Evolutionary conservation across 2,329 filamentous ascomycete genomes (phyloP).

Genomic region (Nannizziopsis barbatae): DNA sequence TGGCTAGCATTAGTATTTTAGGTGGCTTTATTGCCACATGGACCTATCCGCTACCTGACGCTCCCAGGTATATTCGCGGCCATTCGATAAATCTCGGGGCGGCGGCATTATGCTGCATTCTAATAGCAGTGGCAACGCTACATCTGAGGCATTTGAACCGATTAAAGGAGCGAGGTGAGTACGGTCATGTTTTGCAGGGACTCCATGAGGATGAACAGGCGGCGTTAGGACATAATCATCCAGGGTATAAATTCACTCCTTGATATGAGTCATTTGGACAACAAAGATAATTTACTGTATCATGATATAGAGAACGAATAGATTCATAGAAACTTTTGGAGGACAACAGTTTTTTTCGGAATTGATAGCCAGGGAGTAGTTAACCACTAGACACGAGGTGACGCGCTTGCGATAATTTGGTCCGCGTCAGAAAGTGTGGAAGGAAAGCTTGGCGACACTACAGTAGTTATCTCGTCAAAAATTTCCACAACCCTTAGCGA

Average conservation of each 20-base stretch:
- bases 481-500: too few relatives aligned
- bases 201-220: slow-evolving; percentile 6
- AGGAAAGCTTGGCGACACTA: too few relatives aligned
- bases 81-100: slow-evolving; percentile 21
- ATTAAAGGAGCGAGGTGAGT: slow-evolving; percentile 3
- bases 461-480: too few relatives aligned
- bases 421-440: too few relatives aligned
- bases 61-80: slow-evolving; percentile 17
- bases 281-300: too few relatives aligned
- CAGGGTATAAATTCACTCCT: slow-evolving; percentile 6
- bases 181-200: slow-evolving; percentile 6
- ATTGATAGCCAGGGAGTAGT: too few relatives aligned
- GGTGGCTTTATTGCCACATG: slow-evolving; percentile 11
- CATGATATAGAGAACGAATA: too few relatives aligned
- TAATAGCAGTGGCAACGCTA: slow-evolving; percentile 9
- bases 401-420: too few relatives aligned
- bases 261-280: not conserved
- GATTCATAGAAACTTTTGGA: too few relatives aligned
- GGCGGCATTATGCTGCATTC: slow-evolving; percentile 19
- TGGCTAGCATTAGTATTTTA: slow-evolving; percentile 45
- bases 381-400: too few relatives aligned
- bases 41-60: slow-evolving; percentile 9
- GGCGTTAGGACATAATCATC: slow-evolving; percentile 6
- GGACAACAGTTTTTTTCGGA: too few relatives aligned
- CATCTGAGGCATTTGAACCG: slow-evolving; percentile 7